Evolutionary conservation across 2,329 filamentous ascomycete species (phyloP).

Genomic region (Colletotrichum lupini): DNA sequence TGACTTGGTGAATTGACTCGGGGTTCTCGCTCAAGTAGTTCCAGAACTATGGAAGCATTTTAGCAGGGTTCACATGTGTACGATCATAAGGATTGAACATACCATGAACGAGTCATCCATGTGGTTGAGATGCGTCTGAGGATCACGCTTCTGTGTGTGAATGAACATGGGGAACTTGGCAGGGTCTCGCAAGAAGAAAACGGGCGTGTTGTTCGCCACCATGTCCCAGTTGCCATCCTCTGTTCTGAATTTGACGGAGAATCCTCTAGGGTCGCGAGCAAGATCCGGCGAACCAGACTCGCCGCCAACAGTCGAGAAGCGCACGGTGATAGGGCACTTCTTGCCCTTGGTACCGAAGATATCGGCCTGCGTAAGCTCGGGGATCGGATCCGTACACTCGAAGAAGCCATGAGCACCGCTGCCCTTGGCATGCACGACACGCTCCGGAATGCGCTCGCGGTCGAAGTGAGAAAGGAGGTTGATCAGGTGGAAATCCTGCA

Average conservation of each 20-base stretch:
- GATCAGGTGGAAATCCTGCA: slow-evolving; percentile 64
- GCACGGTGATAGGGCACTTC: slow-evolving; percentile 55
- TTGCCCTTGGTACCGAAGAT: slow-evolving; percentile 49
- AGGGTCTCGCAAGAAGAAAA: slow-evolving; percentile 59
- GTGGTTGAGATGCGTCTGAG: slow-evolving; percentile 47
- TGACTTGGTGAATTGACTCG: slow-evolving; percentile 61
- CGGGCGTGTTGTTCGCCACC: slow-evolving; percentile 58
- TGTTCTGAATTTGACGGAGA: slow-evolving; percentile 51
- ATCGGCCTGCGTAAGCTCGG: background rate
- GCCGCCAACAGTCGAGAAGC: slow-evolving; percentile 75
- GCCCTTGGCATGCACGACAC: slow-evolving; percentile 49
- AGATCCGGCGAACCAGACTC: slow-evolving; percentile 73
- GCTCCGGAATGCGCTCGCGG: slow-evolving; percentile 66
- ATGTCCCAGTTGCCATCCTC: slow-evolving; percentile 44
- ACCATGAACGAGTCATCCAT: slow-evolving; percentile 41
- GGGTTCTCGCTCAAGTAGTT: slow-evolving; percentile 51
- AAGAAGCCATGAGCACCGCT: slow-evolving; percentile 66
- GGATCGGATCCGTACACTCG: slow-evolving; percentile 57
- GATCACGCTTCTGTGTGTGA: slow-evolving; percentile 56
- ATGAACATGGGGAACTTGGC: slow-evolving; percentile 60
- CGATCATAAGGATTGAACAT: background rate
- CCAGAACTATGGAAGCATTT: slow-evolving; percentile 49
- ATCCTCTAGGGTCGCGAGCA: slow-evolving; percentile 75
- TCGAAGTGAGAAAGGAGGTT: slow-evolving; percentile 66
- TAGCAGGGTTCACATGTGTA: background rate